Evolutionary conservation across 352 stramenopile species (phyloP), one percentile per base, ranked within the genome.

Genomic region (Pythium graminicola): DNA sequence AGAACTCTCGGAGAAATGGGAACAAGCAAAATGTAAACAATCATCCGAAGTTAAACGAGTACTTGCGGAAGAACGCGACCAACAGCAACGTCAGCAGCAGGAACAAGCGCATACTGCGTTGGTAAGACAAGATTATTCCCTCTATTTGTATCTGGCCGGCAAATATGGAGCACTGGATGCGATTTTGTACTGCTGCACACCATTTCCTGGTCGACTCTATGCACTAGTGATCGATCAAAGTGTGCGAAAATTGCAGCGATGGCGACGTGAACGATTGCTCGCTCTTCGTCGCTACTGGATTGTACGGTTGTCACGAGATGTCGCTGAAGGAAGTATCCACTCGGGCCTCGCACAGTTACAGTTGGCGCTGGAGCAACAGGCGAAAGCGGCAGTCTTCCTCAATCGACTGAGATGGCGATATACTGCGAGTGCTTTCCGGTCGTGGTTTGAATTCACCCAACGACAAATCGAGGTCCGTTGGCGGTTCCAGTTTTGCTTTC

Each of bases 131-230:
- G 63, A 70, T 17, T 65, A 70, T 28, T 45, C 50, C 2, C 43
- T 62, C 24, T 70, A 70, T 42, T 54, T 70, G 6, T 64, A 64
- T 19, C 43, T 57, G 10, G 57, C 58, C 1, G 50, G 32, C 31
- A 53, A 54, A 19, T 70, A 67, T 38, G 63, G 63, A 1, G 17
- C 63, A n/a, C 32, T 70, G 10, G 46, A 57, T 23, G 53, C 57
- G 0, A 36, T 70, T 26, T 44, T 70, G 29, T 70, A 64, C 31
- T 67, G 63, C 46, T 64, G 42, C 47, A 55, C 63, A 23, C 19
- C 52, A 32, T 64, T 46, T 50, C 63, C 63, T 16, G 63, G 63
- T 14, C 63, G 63, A 6, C 31, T 70, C 16, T 70, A 70, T 23
- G 57, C 62, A 2, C 27, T 64, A 0, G 33, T 57, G 6, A 54